Conservation (phyloP, 2,329 filamentous ascomycete genomes). For the Grosmannia huntii region DNA sequence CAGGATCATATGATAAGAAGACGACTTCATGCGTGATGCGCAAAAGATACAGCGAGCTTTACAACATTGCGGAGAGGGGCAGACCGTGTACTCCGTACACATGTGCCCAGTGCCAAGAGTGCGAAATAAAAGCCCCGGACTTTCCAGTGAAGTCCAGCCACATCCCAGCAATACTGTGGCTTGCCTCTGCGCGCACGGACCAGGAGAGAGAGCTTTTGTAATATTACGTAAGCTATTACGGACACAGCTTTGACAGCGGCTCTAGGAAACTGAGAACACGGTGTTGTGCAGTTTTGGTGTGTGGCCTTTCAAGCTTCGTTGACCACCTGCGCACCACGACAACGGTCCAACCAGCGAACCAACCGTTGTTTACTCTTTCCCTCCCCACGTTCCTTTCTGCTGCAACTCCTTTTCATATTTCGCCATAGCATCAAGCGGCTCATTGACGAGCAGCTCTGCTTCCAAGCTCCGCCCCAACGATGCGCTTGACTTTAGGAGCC, state of each 20-base stretch:
- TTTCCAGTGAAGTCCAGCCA: neutral
- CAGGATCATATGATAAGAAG: neutral
- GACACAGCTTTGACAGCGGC: constrained; percentile 4
- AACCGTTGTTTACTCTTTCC: neutral
- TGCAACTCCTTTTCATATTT: neutral
- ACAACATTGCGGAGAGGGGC: neutral
- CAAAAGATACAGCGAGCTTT: neutral
- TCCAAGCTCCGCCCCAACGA: constrained; percentile 18
- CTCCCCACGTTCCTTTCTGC: neutral
- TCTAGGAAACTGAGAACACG: constrained; percentile 15
- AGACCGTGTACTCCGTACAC: neutral
- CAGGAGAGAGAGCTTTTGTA: constrained; percentile 15
- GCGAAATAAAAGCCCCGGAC: neutral
- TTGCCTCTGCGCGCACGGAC: constrained; percentile 3
- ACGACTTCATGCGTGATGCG: neutral
- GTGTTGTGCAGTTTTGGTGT: constrained; percentile 16
- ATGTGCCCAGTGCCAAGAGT: neutral
- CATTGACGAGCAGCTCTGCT: constrained; percentile 2
- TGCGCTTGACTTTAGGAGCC: constrained; percentile 34
- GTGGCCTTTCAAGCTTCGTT: constrained; percentile 1
- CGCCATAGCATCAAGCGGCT: constrained; percentile 12
- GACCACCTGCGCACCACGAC: neutral
- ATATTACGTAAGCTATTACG: constrained; percentile 24
- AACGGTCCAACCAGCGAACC: neutral
- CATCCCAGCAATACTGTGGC: neutral